These are phyloP conservation scores for Pichia sp. DNA, from an alignment of 1,139 yeast genomes.

Conservation along the genomic window DNA sequence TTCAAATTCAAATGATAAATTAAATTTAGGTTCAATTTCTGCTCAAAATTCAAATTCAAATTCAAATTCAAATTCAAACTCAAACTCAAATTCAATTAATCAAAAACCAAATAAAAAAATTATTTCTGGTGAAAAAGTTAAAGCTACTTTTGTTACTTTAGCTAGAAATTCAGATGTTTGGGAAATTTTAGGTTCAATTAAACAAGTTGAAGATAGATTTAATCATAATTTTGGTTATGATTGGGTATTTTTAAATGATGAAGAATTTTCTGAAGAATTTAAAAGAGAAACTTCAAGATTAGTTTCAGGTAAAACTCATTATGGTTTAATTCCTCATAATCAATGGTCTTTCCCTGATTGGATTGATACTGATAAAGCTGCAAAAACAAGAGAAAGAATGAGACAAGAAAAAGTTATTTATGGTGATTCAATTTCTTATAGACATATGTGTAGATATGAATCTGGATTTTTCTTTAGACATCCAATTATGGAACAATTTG, in stretches of 20 bases:
- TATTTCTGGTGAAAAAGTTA: conserved; percentile 34
- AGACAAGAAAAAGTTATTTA: conserved; percentile 43
- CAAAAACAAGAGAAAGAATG: conserved; percentile 45
- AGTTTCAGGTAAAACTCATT: conserved; percentile 45
- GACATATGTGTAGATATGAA: conserved; percentile 90
- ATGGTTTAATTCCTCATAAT: conserved; percentile 44
- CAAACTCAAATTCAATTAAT: neutral
- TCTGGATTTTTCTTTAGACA: conserved; percentile 87
- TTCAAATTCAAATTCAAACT: conserved; percentile 8
- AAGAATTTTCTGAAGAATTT: conserved; percentile 43
- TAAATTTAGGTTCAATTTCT: neutral
- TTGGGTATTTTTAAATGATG: conserved; percentile 67
- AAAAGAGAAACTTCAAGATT: conserved; percentile 35
- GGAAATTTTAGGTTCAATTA: conserved; percentile 43
- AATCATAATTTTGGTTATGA: conserved; percentile 63
- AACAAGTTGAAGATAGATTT: conserved; percentile 64
- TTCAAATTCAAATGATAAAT: conserved; percentile 9
- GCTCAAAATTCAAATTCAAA: conserved; percentile 4
- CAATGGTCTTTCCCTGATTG: conserved; percentile 59
- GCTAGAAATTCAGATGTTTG: conserved; percentile 51
- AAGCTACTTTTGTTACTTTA: conserved; percentile 56
- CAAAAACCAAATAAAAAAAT: conserved; percentile 10
- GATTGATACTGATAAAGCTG: conserved; percentile 57
- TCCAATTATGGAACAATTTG: conserved; percentile 61
- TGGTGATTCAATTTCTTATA: conserved; percentile 50